These are phyloP conservation scores for Sextonia rubra DNA, from an alignment of 164 flowering plant species.

Conservation along the genomic window DNA sequence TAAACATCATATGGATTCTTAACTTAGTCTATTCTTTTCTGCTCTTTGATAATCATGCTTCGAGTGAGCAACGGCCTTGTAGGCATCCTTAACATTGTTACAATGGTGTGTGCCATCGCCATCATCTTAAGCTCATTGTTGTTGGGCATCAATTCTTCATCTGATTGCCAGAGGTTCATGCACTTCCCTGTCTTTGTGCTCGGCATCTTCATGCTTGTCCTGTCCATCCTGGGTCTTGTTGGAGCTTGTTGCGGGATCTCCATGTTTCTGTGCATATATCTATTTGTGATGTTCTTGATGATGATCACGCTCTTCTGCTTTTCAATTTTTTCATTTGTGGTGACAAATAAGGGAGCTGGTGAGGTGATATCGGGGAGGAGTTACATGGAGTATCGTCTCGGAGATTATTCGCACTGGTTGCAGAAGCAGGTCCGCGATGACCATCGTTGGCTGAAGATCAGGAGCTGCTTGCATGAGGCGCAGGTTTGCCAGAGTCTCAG, in stretches of 20 bases:
- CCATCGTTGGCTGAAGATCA: conserved; percentile 41
- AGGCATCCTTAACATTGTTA: conserved; percentile 27
- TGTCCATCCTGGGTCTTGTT: conserved; percentile 34
- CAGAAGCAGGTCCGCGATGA: conserved; percentile 36
- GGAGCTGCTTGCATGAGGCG: conserved; percentile 46
- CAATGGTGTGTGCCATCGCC: conserved; percentile 21
- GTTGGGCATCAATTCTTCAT: neutral
- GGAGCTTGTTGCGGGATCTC: conserved; percentile 35
- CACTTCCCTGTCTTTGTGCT: conserved; percentile 32
- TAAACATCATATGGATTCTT: too few relatives aligned
- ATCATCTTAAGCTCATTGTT: conserved; percentile 13
- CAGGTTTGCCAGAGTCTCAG: conserved; percentile 24
- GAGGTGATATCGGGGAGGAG: conserved; percentile 31
- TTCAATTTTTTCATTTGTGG: conserved; percentile 37
- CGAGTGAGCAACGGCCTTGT: conserved; percentile 47
- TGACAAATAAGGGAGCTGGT: conserved; percentile 55
- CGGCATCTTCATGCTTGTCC: conserved; percentile 25
- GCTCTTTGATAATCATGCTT: conserved; percentile 15
- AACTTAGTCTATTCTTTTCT: too few relatives aligned
- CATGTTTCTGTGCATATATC: conserved; percentile 34
- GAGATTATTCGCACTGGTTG: conserved; percentile 62
- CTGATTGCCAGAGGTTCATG: conserved; percentile 35
- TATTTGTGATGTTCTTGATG: conserved; percentile 30
- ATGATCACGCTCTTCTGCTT: conserved; percentile 33
- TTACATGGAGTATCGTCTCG: conserved; percentile 33